phyloP scores from a whole-genome alignment of 768 basidiomycete genomes.

The Termitomyces sp. region DNA sequence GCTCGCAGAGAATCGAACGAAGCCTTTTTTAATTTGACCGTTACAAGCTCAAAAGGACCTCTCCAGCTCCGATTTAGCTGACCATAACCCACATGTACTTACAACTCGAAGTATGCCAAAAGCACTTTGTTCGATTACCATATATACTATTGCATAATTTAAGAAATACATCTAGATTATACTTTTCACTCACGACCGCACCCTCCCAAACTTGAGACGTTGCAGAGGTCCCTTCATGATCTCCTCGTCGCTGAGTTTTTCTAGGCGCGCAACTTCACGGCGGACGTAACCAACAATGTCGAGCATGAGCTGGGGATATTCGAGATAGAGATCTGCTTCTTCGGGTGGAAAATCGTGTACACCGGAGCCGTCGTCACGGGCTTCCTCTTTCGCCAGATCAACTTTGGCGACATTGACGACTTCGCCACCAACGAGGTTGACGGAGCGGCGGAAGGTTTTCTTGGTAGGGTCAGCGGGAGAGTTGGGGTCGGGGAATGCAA shows the following conservation, averaged over 20 bases:
- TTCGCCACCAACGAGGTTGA: conserved; percentile 67
- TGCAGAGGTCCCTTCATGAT: conserved; percentile 33
- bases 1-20: too few relatives aligned
- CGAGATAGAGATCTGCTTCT: conserved; percentile 63
- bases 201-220: conserved; percentile 33
- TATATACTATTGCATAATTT: neutral
- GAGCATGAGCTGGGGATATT: conserved; percentile 72
- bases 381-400: conserved; percentile 52
- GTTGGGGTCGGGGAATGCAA: conserved; percentile 34
- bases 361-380: conserved; percentile 61
- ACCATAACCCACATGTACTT: too few relatives aligned
- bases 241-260: conserved; percentile 41
- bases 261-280: conserved; percentile 65
- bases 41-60: too few relatives aligned
- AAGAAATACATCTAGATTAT: neutral
- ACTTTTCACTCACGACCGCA: conserved; percentile 12
- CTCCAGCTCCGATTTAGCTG: too few relatives aligned
- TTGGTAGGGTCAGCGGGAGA: conserved; percentile 9
- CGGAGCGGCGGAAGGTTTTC: conserved; percentile 47
- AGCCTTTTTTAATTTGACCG: too few relatives aligned
- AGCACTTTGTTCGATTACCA: neutral
- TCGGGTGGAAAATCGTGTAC: conserved; percentile 62
- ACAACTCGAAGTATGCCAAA: too few relatives aligned
- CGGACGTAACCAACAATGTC: conserved; percentile 65
- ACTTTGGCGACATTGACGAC: conserved; percentile 56